Evolutionary conservation across 2,329 filamentous ascomycete species (phyloP).

Genomic region (Diaporthe vexans): DNA sequence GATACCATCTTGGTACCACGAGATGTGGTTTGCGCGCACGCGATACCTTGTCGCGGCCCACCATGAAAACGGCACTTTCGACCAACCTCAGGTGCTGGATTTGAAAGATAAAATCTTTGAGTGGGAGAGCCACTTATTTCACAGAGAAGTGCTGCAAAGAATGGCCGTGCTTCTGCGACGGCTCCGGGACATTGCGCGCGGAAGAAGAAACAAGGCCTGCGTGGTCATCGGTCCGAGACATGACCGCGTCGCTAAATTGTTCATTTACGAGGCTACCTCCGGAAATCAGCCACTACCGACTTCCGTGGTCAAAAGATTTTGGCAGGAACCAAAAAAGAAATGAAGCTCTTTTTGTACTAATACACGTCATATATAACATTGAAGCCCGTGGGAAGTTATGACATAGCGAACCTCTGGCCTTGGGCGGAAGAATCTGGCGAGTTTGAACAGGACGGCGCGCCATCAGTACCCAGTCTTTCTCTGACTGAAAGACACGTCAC

Average conservation of each 20-base stretch:
- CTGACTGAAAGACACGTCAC: background rate
- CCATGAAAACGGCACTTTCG: conserved; percentile 43
- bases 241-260: background rate
- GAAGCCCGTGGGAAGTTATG: background rate
- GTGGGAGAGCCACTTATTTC: conserved; percentile 31
- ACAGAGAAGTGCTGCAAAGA: conserved; percentile 1
- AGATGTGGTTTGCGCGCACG: conserved; percentile 50
- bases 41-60: conserved; percentile 45
- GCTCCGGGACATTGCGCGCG: conserved; percentile 1
- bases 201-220: background rate
- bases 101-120: conserved; percentile 29
- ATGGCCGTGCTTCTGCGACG: background rate
- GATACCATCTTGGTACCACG: conserved; percentile 37
- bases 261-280: background rate
- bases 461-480: too few relatives aligned
- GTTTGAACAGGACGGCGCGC: background rate
- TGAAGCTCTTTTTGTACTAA: background rate
- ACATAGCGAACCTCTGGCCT: too few relatives aligned
- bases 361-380: background rate
- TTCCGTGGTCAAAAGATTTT: conserved; percentile 6
- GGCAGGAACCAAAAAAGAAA: background rate
- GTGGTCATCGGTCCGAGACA: conserved; percentile 8
- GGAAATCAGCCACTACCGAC: background rate
- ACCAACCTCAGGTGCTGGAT: conserved; percentile 32
- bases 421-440: background rate